These are phyloP conservation scores for Arabidopsis suecica DNA, from an alignment of 345 rosid species.

Conservation along the genomic window DNA sequence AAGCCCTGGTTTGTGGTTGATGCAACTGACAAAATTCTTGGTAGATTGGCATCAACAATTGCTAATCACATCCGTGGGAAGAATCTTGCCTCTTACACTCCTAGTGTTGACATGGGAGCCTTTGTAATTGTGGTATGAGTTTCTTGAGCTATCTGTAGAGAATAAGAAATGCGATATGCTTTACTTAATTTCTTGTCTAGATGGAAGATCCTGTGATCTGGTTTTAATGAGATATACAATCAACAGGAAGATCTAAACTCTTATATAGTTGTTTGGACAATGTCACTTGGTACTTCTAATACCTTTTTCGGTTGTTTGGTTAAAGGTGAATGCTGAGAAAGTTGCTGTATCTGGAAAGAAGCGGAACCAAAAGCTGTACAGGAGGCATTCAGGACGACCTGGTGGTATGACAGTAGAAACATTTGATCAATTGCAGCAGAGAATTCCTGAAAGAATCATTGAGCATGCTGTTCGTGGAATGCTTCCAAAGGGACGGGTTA, in stretches of 20 bases:
- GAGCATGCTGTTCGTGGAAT: slow-evolving; percentile 99
- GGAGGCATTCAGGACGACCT: slow-evolving; percentile 99
- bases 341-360: slow-evolving; percentile 95
- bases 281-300: slow-evolving; percentile 8
- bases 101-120: slow-evolving; percentile 98
- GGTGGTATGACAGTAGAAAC: slow-evolving; percentile 99
- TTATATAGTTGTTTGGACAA: neutral
- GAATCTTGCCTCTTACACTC: slow-evolving; percentile 88
- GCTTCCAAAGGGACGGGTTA: slow-evolving; percentile 99
- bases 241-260: neutral
- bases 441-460: slow-evolving; percentile 95
- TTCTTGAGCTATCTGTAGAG: slow-evolving; percentile 18
- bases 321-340: slow-evolving; percentile 94
- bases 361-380: slow-evolving; percentile 89
- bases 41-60: slow-evolving; percentile 90
- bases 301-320: neutral
- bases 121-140: slow-evolving; percentile 93
- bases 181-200: neutral
- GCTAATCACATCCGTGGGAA: slow-evolving; percentile 91
- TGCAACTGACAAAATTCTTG: slow-evolving; percentile 89
- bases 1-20: slow-evolving; percentile 92
- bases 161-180: neutral
- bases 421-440: slow-evolving; percentile 81
- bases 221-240: slow-evolving; percentile 1
- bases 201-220: slow-evolving; percentile 3